These are phyloP conservation scores for Lentithecium fluviatile DNA, from an alignment of 495 filamentous ascomycete species.

Conservation along the genomic window DNA sequence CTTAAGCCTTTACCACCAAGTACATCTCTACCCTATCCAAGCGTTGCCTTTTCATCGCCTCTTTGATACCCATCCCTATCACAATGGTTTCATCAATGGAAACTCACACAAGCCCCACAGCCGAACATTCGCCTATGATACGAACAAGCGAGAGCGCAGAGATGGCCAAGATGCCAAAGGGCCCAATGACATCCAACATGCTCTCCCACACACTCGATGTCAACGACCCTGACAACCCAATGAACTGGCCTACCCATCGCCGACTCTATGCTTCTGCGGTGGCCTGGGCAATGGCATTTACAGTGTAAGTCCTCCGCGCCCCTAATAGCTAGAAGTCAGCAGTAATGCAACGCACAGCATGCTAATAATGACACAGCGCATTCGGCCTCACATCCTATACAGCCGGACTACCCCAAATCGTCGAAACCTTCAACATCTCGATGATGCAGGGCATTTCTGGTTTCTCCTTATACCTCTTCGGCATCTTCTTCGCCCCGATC, in stretches of 20 bases:
- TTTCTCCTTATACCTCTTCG: slow-evolving; percentile 44
- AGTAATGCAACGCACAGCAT: no score
- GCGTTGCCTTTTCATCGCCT: neutral
- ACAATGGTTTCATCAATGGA: neutral
- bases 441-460: slow-evolving; percentile 25
- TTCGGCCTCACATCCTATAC: slow-evolving; percentile 36
- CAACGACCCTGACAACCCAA: slow-evolving; percentile 34
- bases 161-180: slow-evolving; percentile 13
- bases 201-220: slow-evolving; percentile 20
- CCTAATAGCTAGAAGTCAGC: neutral
- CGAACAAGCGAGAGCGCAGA: slow-evolving; percentile 8
- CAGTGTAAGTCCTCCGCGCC: slow-evolving; percentile 38
- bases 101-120: neutral
- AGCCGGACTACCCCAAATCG: slow-evolving; percentile 21
- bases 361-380: slow-evolving; percentile 21
- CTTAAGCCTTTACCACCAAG: neutral
- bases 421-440: slow-evolving; percentile 24
- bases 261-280: slow-evolving; percentile 33
- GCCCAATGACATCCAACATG: slow-evolving; percentile 19
- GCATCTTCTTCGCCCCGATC: slow-evolving; percentile 47
- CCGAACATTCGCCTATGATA: slow-evolving; percentile 14
- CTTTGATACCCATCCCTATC: neutral
- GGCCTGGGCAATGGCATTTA: slow-evolving; percentile 41
- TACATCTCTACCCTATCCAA: neutral
- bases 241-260: slow-evolving; percentile 37